These are phyloP conservation scores for Mercurialis annua DNA, from an alignment of 345 rosid species.

Conservation along the genomic window DNA sequence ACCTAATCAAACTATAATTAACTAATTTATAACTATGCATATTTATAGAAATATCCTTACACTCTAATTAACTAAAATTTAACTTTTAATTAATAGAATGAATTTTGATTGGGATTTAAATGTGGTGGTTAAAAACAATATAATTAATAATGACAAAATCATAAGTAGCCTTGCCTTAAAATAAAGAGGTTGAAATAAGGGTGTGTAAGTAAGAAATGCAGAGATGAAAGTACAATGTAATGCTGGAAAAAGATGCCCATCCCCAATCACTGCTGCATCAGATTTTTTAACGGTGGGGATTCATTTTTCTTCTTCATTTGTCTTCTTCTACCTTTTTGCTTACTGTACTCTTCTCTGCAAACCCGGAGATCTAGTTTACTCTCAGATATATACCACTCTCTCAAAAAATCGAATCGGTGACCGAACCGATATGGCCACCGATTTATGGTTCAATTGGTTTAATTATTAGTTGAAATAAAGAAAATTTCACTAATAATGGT, in stretches of 20 bases:
- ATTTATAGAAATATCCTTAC: too few species aligned
- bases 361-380: conserved; percentile 8
- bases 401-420: too few species aligned
- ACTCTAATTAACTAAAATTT: too few species aligned
- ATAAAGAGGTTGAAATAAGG: too few species aligned
- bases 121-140: background rate
- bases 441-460: too few species aligned
- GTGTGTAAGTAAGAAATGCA: background rate
- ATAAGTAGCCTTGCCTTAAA: background rate
- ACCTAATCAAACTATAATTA: too few species aligned
- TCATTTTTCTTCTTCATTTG: background rate
- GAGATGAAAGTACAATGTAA: background rate
- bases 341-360: background rate
- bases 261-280: background rate
- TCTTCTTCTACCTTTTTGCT: background rate
- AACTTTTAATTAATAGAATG: too few species aligned
- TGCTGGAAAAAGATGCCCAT: conserved; percentile 2
- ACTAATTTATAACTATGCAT: too few species aligned
- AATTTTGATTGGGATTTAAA: too few species aligned
- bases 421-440: too few species aligned
- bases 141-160: background rate
- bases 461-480: too few species aligned
- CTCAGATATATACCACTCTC: background rate
- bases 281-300: background rate
- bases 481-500: too few species aligned